Conservation (phyloP, 2,329 filamentous ascomycete genomes). For the Magnaporthiopsis poae region DNA sequence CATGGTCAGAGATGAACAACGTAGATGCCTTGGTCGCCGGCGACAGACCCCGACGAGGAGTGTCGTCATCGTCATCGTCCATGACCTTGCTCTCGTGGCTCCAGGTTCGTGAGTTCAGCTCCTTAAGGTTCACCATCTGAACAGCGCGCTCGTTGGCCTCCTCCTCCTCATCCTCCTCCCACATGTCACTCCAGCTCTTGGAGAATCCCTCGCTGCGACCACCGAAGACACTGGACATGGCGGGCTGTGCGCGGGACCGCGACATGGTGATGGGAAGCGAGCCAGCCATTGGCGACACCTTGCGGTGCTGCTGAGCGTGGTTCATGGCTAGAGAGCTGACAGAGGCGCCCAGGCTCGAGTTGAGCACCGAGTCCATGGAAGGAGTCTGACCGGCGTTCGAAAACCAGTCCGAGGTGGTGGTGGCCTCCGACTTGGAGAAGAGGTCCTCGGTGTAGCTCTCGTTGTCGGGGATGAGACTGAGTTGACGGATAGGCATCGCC, state of each 20-base stretch:
- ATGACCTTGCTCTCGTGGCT: conserved; percentile 59
- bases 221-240: conserved; percentile 72
- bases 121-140: conserved; percentile 50
- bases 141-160: conserved; percentile 54
- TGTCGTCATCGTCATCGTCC: conserved; percentile 33
- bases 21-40: conserved; percentile 31
- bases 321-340: conserved; percentile 62
- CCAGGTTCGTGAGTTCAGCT: conserved; percentile 67
- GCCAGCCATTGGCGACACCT: conserved; percentile 50
- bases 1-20: conserved; percentile 28
- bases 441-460: conserved; percentile 75
- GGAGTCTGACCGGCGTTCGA: conserved; percentile 66
- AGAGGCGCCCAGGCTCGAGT: conserved; percentile 72
- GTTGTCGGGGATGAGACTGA: conserved; percentile 74
- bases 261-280: conserved; percentile 73
- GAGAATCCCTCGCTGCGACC: conserved; percentile 72
- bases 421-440: conserved; percentile 67
- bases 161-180: conserved; percentile 81
- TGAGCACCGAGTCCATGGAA: conserved; percentile 72
- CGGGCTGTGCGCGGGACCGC: conserved; percentile 57
- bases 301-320: conserved; percentile 32
- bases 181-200: conserved; percentile 98
- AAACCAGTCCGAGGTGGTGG: conserved; percentile 61
- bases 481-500: conserved; percentile 62
- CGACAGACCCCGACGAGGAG: conserved; percentile 32